Percentiles rank a stretch among this genome's conserved stretches.
Evolutionary conservation across 2,329 filamentous ascomycete genomes (phyloP).

Genomic region (Lachnellula arida): DNA sequence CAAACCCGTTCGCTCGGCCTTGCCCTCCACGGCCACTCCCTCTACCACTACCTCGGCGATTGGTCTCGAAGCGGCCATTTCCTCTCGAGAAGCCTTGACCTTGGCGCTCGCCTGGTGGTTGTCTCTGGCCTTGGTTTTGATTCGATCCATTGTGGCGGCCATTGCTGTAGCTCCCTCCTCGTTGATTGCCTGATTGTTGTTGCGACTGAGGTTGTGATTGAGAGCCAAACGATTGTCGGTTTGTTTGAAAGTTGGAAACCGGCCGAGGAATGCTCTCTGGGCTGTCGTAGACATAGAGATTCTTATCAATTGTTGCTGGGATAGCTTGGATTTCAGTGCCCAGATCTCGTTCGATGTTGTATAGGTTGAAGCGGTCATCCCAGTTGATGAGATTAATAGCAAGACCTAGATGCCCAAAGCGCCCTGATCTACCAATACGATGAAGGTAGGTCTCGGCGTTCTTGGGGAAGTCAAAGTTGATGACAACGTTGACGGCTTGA

Average conservation of each 20-base stretch:
- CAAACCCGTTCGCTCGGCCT: slow-evolving; percentile 27
- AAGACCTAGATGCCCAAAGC: slow-evolving; percentile 93
- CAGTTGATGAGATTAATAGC: slow-evolving; percentile 99
- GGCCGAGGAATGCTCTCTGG: slow-evolving; percentile 92
- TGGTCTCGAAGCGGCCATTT: slow-evolving; percentile 24
- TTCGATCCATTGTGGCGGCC: slow-evolving; percentile 25
- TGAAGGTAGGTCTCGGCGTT: slow-evolving; percentile 99
- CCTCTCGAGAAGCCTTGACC: slow-evolving; percentile 27
- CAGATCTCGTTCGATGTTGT: slow-evolving; percentile 96
- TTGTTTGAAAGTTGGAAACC: slow-evolving; percentile 46
- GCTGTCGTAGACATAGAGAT: slow-evolving; percentile 95
- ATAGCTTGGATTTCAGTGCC: slow-evolving; percentile 98
- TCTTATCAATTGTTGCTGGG: slow-evolving; percentile 91
- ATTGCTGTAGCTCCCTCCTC: slow-evolving; percentile 23
- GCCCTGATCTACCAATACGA: slow-evolving; percentile 94
- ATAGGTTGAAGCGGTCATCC: slow-evolving; percentile 98
- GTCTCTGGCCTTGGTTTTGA: slow-evolving; percentile 24
- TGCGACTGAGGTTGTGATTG: slow-evolving; percentile 21
- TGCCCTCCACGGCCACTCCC: slow-evolving; percentile 28
- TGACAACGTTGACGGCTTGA: slow-evolving; percentile 97
- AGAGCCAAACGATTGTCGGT: slow-evolving; percentile 22
- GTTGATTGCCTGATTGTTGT: slow-evolving; percentile 23
- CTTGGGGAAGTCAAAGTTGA: slow-evolving; percentile 99
- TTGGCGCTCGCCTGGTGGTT: slow-evolving; percentile 25
- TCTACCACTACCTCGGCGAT: slow-evolving; percentile 27